Evolutionary conservation across 1,139 yeast genomes (phyloP).

Genomic region (Pneumocystis murina): DNA sequence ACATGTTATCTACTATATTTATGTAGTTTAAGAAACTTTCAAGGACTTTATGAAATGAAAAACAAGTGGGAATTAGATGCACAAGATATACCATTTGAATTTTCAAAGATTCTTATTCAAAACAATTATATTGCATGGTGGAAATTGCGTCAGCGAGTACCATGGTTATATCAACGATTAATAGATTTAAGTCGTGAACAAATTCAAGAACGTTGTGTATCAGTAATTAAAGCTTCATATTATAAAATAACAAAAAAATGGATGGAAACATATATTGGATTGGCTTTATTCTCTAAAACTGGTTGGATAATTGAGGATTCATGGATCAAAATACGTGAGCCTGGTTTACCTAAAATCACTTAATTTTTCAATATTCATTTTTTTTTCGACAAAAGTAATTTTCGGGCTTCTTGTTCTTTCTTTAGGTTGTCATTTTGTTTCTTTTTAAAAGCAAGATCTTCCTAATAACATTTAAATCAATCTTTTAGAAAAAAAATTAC

Average conservation of each 20-base stretch:
- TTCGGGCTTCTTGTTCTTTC: constrained; percentile 9
- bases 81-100: not conserved
- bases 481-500: not conserved
- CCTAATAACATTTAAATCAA: not conserved
- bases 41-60: not conserved
- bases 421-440: constrained; percentile 11
- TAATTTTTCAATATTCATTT: not conserved
- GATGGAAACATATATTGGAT: not conserved
- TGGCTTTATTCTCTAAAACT: not conserved
- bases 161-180: not conserved
- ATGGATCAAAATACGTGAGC: not conserved
- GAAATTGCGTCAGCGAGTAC: not conserved
- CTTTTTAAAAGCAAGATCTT: constrained; percentile 10
- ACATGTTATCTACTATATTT: not conserved
- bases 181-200: not conserved
- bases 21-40: not conserved
- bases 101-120: not conserved
- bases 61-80: not conserved
- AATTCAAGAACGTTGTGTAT: not conserved
- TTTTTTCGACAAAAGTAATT: constrained; percentile 2
- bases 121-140: not conserved
- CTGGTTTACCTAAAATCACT: no score
- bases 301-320: not conserved
- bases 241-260: not conserved
- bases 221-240: not conserved